phyloP scores from a whole-genome alignment of 2,329 filamentous ascomycete species.

The Dactylellina drechsleri region DNA sequence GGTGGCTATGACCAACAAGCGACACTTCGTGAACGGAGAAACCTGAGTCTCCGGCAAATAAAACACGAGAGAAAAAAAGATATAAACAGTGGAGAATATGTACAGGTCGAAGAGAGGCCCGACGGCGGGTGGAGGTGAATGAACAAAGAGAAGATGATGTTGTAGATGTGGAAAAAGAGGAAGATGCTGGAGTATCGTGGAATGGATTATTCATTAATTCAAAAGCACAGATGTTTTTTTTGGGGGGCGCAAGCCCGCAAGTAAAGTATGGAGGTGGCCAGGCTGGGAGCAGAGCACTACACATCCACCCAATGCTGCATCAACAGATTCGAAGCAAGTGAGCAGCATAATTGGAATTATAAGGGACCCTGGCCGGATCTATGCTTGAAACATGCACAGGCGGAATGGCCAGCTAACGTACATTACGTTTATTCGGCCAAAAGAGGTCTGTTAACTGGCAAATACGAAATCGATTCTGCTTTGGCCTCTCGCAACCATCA shows the following conservation, averaged over 20 bases:
- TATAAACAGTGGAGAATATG: constrained; percentile 34
- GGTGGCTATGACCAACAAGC: too few relatives aligned
- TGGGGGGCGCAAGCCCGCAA: constrained; percentile 35
- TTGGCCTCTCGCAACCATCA: constrained; percentile 8
- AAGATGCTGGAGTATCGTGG: constrained; percentile 30
- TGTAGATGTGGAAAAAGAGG: constrained; percentile 24
- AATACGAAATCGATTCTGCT: constrained; percentile 9
- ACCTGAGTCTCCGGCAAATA: not conserved
- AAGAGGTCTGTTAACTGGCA: constrained; percentile 34
- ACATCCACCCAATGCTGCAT: constrained; percentile 16
- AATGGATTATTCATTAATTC: constrained; percentile 27
- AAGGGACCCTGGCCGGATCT: constrained; percentile 36
- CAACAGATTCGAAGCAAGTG: constrained; percentile 32
- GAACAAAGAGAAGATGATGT: constrained; percentile 12
- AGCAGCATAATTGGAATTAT: constrained; percentile 14
- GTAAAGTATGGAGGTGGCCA: constrained; percentile 33
- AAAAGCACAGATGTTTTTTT: constrained; percentile 43
- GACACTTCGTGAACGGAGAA: too few relatives aligned
- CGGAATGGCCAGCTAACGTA: constrained; percentile 29
- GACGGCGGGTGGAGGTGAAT: constrained; percentile 15
- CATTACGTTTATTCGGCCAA: constrained; percentile 21
- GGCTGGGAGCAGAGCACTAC: constrained; percentile 12
- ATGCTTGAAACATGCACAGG: constrained; percentile 51
- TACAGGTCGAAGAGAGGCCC: constrained; percentile 48
- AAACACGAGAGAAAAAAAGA: constrained; percentile 27